phyloP scores from a whole-genome alignment of 768 basidiomycete genomes.

The Lentinula aciculospora region DNA sequence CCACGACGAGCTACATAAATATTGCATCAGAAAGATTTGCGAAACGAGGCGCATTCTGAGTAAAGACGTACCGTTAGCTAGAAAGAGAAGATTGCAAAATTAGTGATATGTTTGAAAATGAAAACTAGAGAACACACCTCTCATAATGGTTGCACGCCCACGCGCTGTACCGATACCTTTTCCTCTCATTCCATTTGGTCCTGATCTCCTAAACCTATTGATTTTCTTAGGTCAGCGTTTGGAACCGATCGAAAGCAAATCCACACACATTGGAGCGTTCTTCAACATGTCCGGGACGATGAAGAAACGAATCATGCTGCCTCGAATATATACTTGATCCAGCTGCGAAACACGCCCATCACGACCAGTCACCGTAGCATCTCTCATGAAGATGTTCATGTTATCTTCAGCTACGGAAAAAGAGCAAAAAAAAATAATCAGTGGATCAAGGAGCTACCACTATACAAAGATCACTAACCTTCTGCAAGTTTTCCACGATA shows the following conservation, averaged over 20 bases:
- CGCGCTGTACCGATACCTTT: slow-evolving; percentile 98
- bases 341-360: slow-evolving; percentile 98
- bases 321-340: slow-evolving; percentile 98
- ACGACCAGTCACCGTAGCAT: slow-evolving; percentile 95
- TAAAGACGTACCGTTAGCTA: slow-evolving; percentile 67
- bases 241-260: slow-evolving; percentile 1
- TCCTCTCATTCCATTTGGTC: slow-evolving; percentile 97
- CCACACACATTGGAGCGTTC: slow-evolving; percentile 93
- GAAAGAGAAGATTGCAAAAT: slow-evolving; percentile 14
- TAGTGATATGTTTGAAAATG: neutral
- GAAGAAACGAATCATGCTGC: slow-evolving; percentile 97
- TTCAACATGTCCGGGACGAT: slow-evolving; percentile 99
- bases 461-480: slow-evolving; percentile 41
- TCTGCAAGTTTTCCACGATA: slow-evolving; percentile 97
- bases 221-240: neutral
- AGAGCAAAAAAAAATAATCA: slow-evolving; percentile 9
- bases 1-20: slow-evolving; percentile 70
- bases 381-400: slow-evolving; percentile 91
- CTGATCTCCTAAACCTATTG: slow-evolving; percentile 95
- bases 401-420: slow-evolving; percentile 85
- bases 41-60: neutral
- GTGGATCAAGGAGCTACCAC: slow-evolving; percentile 14
- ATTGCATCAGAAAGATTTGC: slow-evolving; percentile 12
- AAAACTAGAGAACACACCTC: slow-evolving; percentile 54
- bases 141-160: slow-evolving; percentile 97